phyloP scores from a whole-genome alignment of 208 protist species.

The Tritrichomonas foetus region DNA sequence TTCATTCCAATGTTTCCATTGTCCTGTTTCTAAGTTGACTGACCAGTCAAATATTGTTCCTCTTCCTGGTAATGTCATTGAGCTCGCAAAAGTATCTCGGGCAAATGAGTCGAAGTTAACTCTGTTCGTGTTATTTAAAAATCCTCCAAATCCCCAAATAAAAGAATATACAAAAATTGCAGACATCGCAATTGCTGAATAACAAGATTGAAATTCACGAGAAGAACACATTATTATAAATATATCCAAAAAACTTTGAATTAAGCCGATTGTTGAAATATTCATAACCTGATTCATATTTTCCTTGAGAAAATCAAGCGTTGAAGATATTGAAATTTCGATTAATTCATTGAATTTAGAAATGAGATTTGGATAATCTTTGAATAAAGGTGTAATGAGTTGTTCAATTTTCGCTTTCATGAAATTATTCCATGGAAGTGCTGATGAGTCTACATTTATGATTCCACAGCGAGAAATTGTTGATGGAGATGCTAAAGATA shows the following conservation, averaged over 20 bases:
- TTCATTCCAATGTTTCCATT: not conserved
- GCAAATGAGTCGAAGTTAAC: conserved; percentile 70
- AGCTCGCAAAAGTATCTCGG: not conserved
- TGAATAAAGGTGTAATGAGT: not conserved
- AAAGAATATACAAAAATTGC: conserved; percentile 70
- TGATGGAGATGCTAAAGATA: conserved; percentile 87
- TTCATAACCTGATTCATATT: not conserved
- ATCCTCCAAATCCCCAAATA: conserved; percentile 88
- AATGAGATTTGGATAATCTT: not conserved
- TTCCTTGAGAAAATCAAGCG: not conserved
- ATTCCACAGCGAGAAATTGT: conserved; percentile 95
- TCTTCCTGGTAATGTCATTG: not conserved
- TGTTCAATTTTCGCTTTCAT: not conserved
- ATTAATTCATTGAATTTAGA: not conserved
- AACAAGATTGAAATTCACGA: not conserved
- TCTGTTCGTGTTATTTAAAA: conserved; percentile 71
- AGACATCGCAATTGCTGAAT: not conserved
- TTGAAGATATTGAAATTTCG: not conserved
- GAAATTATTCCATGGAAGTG: not conserved
- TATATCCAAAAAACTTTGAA: not conserved
- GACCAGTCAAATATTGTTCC: conserved; percentile 41
- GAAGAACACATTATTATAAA: not conserved
- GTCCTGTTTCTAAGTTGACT: not conserved
- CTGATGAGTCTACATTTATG: conserved; percentile 77
- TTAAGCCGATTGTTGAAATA: not conserved